Conservation (phyloP, 164 flowering plant genomes). For the Dillenia turbinata region DNA sequence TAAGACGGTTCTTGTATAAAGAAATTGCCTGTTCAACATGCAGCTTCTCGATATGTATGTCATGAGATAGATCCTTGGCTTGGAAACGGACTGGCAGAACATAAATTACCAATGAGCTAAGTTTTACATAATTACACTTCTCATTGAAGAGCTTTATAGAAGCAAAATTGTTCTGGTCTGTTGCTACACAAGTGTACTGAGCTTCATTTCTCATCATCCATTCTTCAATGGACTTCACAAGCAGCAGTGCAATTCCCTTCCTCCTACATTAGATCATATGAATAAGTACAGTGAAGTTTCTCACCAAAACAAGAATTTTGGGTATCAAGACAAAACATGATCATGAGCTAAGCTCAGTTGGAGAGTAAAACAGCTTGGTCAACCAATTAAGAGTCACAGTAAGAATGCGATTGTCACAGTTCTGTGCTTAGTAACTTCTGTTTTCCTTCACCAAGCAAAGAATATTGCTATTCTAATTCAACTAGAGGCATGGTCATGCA, state of each 20-base stretch:
- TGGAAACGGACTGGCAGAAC: slow-evolving; percentile 25
- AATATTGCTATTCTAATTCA: too few species aligned
- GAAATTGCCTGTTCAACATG: slow-evolving; percentile 35
- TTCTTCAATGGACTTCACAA: slow-evolving; percentile 39
- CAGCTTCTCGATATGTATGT: slow-evolving; percentile 35
- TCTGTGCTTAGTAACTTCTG: too few species aligned
- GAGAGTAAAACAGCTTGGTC: too few species aligned
- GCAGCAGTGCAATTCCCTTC: slow-evolving; percentile 40
- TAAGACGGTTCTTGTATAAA: slow-evolving; percentile 27
- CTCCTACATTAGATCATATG: slow-evolving; percentile 20
- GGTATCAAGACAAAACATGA: too few species aligned
- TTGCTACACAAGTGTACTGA: slow-evolving; percentile 35
- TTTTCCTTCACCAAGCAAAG: too few species aligned
- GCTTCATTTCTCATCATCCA: slow-evolving; percentile 46
- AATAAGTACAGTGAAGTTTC: too few species aligned
- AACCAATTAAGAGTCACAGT: too few species aligned
- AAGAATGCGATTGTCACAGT: too few species aligned
- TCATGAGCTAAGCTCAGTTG: not conserved
- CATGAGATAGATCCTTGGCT: slow-evolving; percentile 7
- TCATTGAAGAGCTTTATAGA: slow-evolving; percentile 38
- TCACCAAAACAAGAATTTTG: too few species aligned
- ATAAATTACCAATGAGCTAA: slow-evolving; percentile 34
- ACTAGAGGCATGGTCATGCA: too few species aligned
- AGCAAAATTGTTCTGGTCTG: slow-evolving; percentile 41
- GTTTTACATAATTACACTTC: slow-evolving; percentile 32